phyloP scores from a whole-genome alignment of 257 asterid genomes.

The Solanum bukasovii region DNA sequence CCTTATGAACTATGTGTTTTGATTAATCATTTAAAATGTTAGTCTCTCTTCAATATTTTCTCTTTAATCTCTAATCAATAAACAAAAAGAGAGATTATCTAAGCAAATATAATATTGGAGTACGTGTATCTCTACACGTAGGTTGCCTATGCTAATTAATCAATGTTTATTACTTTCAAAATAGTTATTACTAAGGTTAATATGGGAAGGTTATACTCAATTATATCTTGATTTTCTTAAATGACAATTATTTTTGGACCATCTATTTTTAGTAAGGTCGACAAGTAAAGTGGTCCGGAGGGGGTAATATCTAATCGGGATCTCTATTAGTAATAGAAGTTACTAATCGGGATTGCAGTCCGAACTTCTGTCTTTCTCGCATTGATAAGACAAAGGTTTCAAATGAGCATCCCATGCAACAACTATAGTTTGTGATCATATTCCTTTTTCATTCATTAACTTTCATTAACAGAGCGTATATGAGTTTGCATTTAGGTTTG shows the following conservation, averaged over 20 bases:
- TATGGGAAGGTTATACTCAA: not conserved
- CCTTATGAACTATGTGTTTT: not conserved
- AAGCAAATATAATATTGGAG: not conserved
- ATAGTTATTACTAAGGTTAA: not conserved
- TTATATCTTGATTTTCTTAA: not conserved
- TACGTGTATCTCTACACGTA: not conserved
- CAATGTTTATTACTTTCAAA: not conserved
- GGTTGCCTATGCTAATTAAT: not conserved
- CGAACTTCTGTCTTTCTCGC: not conserved
- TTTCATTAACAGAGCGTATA: not conserved
- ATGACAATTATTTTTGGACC: not conserved
- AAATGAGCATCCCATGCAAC: not conserved
- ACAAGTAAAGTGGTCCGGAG: not conserved
- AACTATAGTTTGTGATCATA: not conserved
- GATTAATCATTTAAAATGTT: not conserved
- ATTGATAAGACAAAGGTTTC: not conserved
- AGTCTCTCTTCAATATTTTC: not conserved
- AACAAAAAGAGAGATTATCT: not conserved
- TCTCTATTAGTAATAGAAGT: not conserved
- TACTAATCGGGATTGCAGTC: not conserved
- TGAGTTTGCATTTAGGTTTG: not conserved
- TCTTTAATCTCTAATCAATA: not conserved
- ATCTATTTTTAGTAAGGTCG: not conserved
- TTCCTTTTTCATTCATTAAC: not conserved
- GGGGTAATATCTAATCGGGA: not conserved